Percentiles rank a stretch among this genome's conserved stretches.
Evolutionary conservation across 768 basidiomycete genomes (phyloP).

Genomic region (Antrodiella citrinella): DNA sequence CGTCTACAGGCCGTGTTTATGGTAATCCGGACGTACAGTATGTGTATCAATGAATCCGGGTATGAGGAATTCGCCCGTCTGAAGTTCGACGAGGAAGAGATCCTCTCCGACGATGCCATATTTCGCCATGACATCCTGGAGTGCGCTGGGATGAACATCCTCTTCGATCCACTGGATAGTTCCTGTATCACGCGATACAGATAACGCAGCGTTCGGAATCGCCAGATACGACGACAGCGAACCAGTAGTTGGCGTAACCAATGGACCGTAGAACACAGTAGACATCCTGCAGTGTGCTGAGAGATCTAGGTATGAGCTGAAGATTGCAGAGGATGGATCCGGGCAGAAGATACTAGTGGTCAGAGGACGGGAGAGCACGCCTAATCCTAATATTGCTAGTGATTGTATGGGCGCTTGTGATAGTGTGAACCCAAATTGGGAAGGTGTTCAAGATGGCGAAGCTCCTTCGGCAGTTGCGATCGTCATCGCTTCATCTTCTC

Average conservation of each 20-base stretch:
- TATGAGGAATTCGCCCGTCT: constrained; percentile 54
- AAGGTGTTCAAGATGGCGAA: not conserved
- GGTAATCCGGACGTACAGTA: constrained; percentile 44
- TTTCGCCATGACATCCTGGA: constrained; percentile 42
- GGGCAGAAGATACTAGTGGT: no score
- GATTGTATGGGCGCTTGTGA: not conserved
- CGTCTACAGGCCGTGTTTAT: not conserved
- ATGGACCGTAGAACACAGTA: constrained; percentile 46
- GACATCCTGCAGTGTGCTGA: constrained; percentile 17
- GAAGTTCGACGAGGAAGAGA: constrained; percentile 30
- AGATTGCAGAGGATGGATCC: no score
- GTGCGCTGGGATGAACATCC: constrained; percentile 38
- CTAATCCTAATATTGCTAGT: no score
- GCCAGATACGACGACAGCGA: constrained; percentile 35
- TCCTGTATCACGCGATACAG: constrained; percentile 37
- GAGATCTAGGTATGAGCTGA: no score
- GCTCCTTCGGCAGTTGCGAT: no score
- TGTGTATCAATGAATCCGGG: constrained; percentile 93
- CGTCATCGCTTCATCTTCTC: no score
- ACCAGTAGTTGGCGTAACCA: constrained; percentile 39
- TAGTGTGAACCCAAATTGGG: not conserved
- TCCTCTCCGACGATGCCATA: constrained; percentile 37
- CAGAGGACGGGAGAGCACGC: no score
- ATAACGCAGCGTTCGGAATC: constrained; percentile 46
- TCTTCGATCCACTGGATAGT: constrained; percentile 66